Base-by-base conservation (phyloP, 2,329 filamentous ascomycete genomes). In the Fonsecaea nubica region DNA sequence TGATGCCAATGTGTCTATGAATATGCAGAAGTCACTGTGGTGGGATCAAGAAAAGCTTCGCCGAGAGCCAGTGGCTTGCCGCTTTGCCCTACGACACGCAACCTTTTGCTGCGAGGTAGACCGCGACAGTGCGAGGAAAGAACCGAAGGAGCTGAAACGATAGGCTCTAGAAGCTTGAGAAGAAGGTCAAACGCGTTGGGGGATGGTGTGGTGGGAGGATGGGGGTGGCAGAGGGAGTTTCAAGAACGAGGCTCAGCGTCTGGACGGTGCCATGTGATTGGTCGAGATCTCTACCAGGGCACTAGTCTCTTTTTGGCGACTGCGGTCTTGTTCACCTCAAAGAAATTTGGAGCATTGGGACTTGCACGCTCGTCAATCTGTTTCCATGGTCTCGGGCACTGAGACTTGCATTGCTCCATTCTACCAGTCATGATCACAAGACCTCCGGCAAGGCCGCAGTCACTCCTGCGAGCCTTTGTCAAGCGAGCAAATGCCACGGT, bases 51-150 rank as follows among this genome's bases (percentile, higher is more conserved):
- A 62, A 65, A 64, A 48, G 66, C 54, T 62, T 50, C 58, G 65
- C 69, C 65, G 40, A 70, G 61, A 69, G 68, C 71, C 71, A 71
- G 69, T 72, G 63, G 61, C 59, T 71, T 70, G 58, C 60, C 65
- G 68, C 61, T 52, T 35, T 38, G 35, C 4, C 38, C 53, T 35
- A 64, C 30, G 33, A 59, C 58, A 50, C 64, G 62, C 52, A 62
- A 71, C 64, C 62, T 64, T 33, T 54, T 57, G 62, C 59, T 57
- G 64, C 38, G 57, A 59, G 36, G 57, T 33, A 62, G 48, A 38
- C 56, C 64, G 62, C 62, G 56, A 45, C 30, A 54, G 32, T 62
- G 58, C 60, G 30, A 35, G 33, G 53, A 70, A 68, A 58, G 55
- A 58, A 18, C 36, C 33, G 38, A 8, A 15, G 42, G 53, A 40